phyloP scores from a whole-genome alignment of 306 rosid species.

The Cercis canadensis region DNA sequence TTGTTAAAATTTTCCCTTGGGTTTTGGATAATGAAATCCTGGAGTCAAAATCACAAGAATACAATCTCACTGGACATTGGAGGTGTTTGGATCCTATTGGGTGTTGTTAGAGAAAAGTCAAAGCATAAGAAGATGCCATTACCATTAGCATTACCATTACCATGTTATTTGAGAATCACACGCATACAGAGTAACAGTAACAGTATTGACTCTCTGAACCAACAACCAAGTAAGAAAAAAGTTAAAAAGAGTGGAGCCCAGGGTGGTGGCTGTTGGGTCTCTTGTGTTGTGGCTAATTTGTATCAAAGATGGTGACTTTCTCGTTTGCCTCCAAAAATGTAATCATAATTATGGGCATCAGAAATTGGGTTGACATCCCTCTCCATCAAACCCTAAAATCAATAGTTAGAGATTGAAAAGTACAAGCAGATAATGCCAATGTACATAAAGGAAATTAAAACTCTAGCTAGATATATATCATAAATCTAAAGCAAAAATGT shows the following conservation, averaged over 20 bases:
- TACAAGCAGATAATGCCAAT: too few relatives aligned
- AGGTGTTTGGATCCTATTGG: constrained; percentile 5
- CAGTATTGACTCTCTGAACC: neutral
- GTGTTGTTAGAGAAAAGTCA: neutral
- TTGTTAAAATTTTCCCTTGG: neutral
- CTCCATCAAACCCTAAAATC: neutral
- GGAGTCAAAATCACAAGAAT: too few relatives aligned
- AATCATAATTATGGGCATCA: constrained; percentile 43
- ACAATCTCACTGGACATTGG: too few relatives aligned
- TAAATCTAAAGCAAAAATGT: too few relatives aligned
- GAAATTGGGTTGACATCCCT: constrained; percentile 29
- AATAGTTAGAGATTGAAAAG: too few relatives aligned
- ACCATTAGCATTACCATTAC: too few relatives aligned
- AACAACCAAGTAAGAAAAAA: neutral
- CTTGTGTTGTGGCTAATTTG: constrained; percentile 24
- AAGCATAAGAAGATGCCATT: neutral
- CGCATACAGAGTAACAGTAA: too few relatives aligned
- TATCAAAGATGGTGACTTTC: constrained; percentile 39
- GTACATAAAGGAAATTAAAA: too few relatives aligned
- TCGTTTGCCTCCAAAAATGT: too few relatives aligned
- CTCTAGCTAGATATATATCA: too few relatives aligned
- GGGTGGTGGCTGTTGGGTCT: constrained; percentile 32
- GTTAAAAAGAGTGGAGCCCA: constrained; percentile 38
- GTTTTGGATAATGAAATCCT: too few relatives aligned
- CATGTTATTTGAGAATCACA: neutral